A percentile compares a stretch with the other conserved stretches of the same genome.
Evolutionary conservation across 139 green algal genomes (phyloP).

Genomic region (Raphidocelis subcapitata): DNA sequence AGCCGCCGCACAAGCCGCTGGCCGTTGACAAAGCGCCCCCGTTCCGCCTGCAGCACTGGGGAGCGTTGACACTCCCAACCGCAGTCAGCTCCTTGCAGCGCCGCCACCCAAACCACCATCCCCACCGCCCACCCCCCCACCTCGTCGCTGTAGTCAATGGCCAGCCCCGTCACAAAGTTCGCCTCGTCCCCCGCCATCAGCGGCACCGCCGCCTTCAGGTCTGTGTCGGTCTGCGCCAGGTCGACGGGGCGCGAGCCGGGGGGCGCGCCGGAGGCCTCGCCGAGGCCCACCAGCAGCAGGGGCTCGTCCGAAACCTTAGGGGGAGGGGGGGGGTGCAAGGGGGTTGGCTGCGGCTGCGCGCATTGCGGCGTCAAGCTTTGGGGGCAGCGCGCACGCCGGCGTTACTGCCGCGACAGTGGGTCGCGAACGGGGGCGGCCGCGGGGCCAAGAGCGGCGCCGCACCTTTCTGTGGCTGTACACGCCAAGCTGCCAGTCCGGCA

Average conservation of each 20-base stretch:
- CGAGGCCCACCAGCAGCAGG: conserved; percentile 3
- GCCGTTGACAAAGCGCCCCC: background rate
- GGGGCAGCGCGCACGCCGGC: no score
- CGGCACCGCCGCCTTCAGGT: conserved; percentile 12
- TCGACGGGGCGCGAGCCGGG: background rate
- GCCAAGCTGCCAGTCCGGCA: conserved; percentile 18
- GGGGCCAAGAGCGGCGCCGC: no score
- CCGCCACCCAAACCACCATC: no score
- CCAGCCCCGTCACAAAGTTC: conserved; percentile 26
- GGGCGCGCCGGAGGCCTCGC: background rate
- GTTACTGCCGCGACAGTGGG: no score
- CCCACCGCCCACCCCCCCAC: background rate
- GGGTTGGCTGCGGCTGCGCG: no score
- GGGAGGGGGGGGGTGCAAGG: no score
- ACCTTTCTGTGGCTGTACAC: conserved; percentile 11
- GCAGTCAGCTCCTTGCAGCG: no score
- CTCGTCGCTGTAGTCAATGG: conserved; percentile 25
- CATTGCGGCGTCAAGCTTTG: no score
- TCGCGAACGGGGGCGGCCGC: no score
- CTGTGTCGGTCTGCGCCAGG: conserved; percentile 20
- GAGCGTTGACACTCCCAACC: no score
- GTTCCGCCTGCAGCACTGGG: background rate
- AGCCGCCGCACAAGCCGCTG: background rate
- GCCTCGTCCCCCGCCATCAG: conserved; percentile 3
- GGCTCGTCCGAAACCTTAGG: conserved; percentile 6